A percentile compares a stretch with the other conserved stretches of the same genome.
Conservation (phyloP, 805 yeast species). For the Candida morakotiae region DNA sequence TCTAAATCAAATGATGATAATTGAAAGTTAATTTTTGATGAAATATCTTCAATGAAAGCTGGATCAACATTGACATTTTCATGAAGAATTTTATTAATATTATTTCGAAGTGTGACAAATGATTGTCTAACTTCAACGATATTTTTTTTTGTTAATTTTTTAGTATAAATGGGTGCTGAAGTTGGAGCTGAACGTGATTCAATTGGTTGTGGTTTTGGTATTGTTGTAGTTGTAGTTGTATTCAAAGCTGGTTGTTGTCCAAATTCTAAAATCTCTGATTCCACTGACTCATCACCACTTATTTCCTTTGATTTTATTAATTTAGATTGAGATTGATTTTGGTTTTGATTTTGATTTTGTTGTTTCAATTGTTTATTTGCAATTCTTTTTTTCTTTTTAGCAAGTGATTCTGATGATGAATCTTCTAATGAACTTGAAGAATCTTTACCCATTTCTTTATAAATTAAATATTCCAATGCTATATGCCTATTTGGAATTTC, state of each 20-base stretch:
- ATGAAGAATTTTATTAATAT: conserved; percentile 2
- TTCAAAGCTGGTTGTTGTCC: neutral
- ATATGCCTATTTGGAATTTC: conserved; percentile 13
- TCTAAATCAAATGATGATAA: conserved; percentile 4
- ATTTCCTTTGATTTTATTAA: too few relatives aligned
- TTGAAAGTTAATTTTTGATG: conserved; percentile 4
- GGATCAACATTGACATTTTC: conserved; percentile 4
- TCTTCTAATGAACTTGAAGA: neutral
- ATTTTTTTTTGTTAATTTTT: conserved; percentile 5
- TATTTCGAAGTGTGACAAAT: conserved; percentile 3
- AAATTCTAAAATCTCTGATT: neutral
- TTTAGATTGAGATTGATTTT: neutral
- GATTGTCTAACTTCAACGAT: conserved; percentile 2
- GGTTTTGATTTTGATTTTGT: neutral
- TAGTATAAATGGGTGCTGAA: neutral
- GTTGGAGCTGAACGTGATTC: too few relatives aligned
- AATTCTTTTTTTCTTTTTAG: conserved; percentile 1
- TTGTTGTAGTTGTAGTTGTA: neutral
- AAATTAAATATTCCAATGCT: conserved; percentile 11
- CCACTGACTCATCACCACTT: neutral
- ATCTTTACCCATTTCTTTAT: conserved; percentile 10
- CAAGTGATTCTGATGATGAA: neutral
- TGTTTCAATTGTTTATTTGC: neutral
- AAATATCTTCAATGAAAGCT: neutral
- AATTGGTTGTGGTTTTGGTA: neutral